A percentile compares a stretch with the other conserved stretches of the same genome.
phyloP scores from a whole-genome alignment of 2,329 filamentous ascomycete genomes.

The Oidium heveae region DNA sequence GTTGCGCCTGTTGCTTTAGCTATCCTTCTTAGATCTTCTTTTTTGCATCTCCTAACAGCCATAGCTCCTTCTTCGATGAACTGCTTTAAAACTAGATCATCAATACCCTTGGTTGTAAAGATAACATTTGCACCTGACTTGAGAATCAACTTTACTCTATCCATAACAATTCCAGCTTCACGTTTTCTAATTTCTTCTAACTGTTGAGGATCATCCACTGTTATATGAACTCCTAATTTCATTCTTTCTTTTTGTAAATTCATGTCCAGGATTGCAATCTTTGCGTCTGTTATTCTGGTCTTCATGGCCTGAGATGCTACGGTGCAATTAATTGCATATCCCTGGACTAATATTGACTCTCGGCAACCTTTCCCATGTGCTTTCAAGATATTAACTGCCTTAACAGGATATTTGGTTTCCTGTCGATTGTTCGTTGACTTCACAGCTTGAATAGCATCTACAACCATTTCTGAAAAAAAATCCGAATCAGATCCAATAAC shows the following conservation, averaged over 20 bases:
- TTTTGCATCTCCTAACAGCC: constrained; percentile 90
- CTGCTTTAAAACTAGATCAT: constrained; percentile 80
- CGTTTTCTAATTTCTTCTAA: constrained; percentile 89
- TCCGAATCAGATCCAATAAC: constrained; percentile 90
- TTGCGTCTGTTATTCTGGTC: constrained; percentile 74
- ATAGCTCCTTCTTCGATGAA: constrained; percentile 91
- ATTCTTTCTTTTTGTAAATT: constrained; percentile 97
- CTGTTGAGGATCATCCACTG: constrained; percentile 89
- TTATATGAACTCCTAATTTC: constrained; percentile 97
- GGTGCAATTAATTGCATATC: constrained; percentile 95
- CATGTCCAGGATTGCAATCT: constrained; percentile 93
- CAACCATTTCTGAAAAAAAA: constrained; percentile 93
- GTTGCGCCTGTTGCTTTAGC: constrained; percentile 90
- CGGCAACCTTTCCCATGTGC: constrained; percentile 81
- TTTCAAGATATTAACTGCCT: constrained; percentile 96
- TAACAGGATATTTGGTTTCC: constrained; percentile 92
- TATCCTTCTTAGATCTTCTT: constrained; percentile 89
- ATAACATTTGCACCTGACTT: constrained; percentile 94
- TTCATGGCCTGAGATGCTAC: constrained; percentile 96
- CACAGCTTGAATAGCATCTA: constrained; percentile 86
- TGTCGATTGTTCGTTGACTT: constrained; percentile 77
- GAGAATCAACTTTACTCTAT: constrained; percentile 88
- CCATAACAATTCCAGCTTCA: constrained; percentile 78
- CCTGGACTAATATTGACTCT: constrained; percentile 80
- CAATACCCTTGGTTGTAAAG: constrained; percentile 93